Evolutionary conservation across 768 basidiomycete genomes (phyloP), one percentile per base, ranked within the genome.

Genomic region (Mycena pura): DNA sequence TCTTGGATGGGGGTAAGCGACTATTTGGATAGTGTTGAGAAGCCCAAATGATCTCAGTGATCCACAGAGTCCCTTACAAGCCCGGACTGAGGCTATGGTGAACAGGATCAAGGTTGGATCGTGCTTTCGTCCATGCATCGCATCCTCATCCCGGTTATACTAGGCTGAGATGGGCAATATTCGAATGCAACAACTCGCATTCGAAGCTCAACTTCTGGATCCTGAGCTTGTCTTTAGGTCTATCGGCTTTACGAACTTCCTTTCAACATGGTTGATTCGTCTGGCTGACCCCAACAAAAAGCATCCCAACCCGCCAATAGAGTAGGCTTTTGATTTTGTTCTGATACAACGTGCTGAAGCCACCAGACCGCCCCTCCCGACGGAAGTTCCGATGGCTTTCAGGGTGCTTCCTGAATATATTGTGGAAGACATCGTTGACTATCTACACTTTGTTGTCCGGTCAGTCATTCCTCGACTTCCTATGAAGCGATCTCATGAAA

Each of bases 231-330:
- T 91, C 38, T 86, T 89, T 70, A 84, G 88, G 57, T 89, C 85
- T 22, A 87, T 95, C 43, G 86, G 85, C 17, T 98, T 96, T 75
- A 88, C 86, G n/a, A 90, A 85, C 66, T 96, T 98, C 75, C 81
- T 95, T 36, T 95, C 95, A 54, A 91, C 92, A 0, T 99, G 96
- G 96, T 78, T 99, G 43, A 91, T 98, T 55, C 86, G 96, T 14
- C 85, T 91, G 62, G 95, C 89, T 28, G 96, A 99, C 63, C 93
- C 95, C 2, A 82, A 76, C 57, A 88, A 88, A 67, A 71, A 77
- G 25, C 93, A 98, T 69, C 97, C 97, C 0, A 83, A 79, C 44
- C 84, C 86, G 5, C 69, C 73, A 14, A 84, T 88, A 39, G 79
- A 83, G 95, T 96, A 62, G 28, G 91, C 81, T 10, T 17, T 7